Base-by-base conservation (phyloP, 2,329 filamentous ascomycete genomes). In the Cryphonectria japonica region DNA sequence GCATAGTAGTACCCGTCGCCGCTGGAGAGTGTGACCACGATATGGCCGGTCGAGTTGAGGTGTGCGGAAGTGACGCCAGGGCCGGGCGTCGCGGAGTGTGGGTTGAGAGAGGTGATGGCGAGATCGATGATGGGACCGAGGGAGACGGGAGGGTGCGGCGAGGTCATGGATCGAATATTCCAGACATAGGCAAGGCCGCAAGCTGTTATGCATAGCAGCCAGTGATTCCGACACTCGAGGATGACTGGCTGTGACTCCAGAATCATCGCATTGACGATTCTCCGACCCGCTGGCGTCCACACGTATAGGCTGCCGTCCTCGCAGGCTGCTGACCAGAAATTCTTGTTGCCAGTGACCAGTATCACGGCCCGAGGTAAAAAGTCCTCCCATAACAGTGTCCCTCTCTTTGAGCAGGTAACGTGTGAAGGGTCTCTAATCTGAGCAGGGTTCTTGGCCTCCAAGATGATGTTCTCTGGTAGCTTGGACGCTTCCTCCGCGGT, bases 1-100 rank as follows among this genome's bases (percentile, higher is more conserved):
- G 93, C 93, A 81, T 99, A 99, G 68, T 91, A 91, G 81, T 94
- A 99, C 1, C 96, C 96, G 76, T 99, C 95, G 29, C 96, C 96
- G 76, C 98, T 98, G 34, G 92, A 96, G 71, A 99, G 86, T 0
- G 94, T 96, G n/a, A 98, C 89, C 34, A 98, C 86, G 29, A 98
- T 88, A 61, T 94, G 88, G 1, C 96, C 97, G 68, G 90, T 91
- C 0, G 93, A 94, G 79, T 98, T 99, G 68, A 99, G 86, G 62
- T 96, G 92, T 2, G 95, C 96, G 66, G 95, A 96, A 5, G 96
- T 97, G 50, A 99, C 89, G 16, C 94, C 93, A 0, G 96, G 95
- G 0, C 88, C 93, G 3, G 89, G 87, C 13, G 93, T 95, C 3
- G 94, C 85, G 0, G 84, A 88, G 77, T 97, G 93, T 9, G 90